Evolutionary conservation across 2,329 filamentous ascomycete genomes (phyloP), one percentile per base, ranked within the genome.

Genomic region (Metarhizium sp.): DNA sequence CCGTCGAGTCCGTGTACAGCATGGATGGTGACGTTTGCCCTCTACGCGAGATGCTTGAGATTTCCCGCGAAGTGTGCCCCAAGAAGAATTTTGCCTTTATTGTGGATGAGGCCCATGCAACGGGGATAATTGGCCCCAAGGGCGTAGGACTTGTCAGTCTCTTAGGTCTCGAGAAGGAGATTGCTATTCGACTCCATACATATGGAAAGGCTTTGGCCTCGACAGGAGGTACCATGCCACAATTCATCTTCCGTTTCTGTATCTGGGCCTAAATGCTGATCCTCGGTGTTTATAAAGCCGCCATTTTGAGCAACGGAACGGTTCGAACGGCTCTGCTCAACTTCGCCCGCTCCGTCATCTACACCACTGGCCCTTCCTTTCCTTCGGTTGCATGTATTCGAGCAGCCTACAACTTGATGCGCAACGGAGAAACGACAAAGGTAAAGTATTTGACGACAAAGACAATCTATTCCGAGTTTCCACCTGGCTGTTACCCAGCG

Each of bases 121-220:
- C 20, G 20, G 80, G 80, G 0, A 67, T 78, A 0, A 73, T 79
- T 58, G 80, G 80, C 0, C 69, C 68, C 0, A 66, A 71, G 1
- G 80, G 80, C 0, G 65, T 67, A 0, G 79, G 79, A 0, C 62
- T 81, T 4, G 77, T 82, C 4, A 73, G 72, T 55, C 66, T 69
- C 40, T 65, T 81, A 2, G 79, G 77, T 0, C 59, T 83, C 0
- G 71, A 82, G 57, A 69, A 75, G 11, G 67, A 74, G 13, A 76
- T 78, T 60, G 78, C 78, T 42, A 71, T 77, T 36, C 64, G 71
- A 4, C 63, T 80, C 6, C 78, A 82, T 60, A 79, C 76, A 0
- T 81, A 74, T 65, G 74, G 77, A 13, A 82, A 84, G 62, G 77
- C 77, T 0, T 58, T 82, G 30, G 78, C 69, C 0, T 63, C 64